These are phyloP conservation scores for Cetraspora pellucida DNA, from an alignment of 192 early-diverging fungal genomes.

Conservation along the genomic window DNA sequence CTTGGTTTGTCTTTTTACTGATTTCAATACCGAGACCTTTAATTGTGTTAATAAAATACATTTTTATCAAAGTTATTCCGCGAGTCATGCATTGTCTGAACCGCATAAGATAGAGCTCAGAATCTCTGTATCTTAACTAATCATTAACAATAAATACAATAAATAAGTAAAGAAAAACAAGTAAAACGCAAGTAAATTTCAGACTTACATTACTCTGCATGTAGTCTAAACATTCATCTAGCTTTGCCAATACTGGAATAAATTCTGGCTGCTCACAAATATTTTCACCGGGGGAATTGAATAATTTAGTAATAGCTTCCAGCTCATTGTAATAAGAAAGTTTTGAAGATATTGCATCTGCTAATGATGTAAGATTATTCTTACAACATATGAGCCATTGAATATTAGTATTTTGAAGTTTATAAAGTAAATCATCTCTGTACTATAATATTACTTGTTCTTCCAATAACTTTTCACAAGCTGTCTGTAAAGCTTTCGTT, in stretches of 20 bases:
- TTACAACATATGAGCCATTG: slow-evolving; percentile 27
- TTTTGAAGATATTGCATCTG: slow-evolving; percentile 58
- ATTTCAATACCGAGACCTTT: slow-evolving; percentile 65
- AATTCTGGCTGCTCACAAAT: slow-evolving; percentile 81
- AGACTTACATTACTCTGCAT: slow-evolving; percentile 69
- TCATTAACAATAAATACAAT: not conserved
- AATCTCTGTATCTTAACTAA: slow-evolving; percentile 68
- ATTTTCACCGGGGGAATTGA: slow-evolving; percentile 82
- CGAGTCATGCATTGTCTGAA: slow-evolving; percentile 95
- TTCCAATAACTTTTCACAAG: slow-evolving; percentile 77
- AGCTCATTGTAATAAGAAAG: slow-evolving; percentile 84
- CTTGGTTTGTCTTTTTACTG: slow-evolving; percentile 56
- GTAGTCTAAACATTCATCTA: slow-evolving; percentile 82
- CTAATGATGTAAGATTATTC: slow-evolving; percentile 61
- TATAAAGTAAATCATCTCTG: too few species aligned
- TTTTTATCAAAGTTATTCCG: slow-evolving; percentile 91
- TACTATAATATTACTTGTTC: slow-evolving; percentile 53
- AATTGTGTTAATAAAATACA: slow-evolving; percentile 76
- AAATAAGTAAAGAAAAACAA: not conserved
- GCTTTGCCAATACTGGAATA: slow-evolving; percentile 70
- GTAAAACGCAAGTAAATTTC: not conserved
- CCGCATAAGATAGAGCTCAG: slow-evolving; percentile 90
- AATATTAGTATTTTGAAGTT: too few species aligned
- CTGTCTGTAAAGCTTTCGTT: slow-evolving; percentile 75
- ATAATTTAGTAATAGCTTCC: slow-evolving; percentile 75